Evolutionary conservation across 257 asterid species (phyloP).

Genomic region (Solanum sejunctum): DNA sequence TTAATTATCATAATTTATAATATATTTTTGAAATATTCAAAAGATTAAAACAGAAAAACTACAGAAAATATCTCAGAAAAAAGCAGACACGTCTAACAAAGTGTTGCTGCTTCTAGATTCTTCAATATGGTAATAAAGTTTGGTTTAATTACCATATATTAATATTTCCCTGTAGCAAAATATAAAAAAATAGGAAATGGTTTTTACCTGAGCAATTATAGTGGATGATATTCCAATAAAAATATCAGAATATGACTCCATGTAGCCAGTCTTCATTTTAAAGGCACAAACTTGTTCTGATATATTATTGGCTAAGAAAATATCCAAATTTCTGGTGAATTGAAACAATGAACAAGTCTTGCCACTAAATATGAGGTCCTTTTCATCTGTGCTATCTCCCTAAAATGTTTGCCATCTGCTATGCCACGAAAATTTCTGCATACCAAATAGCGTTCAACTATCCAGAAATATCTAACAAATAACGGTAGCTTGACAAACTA

Average conservation of each 20-base stretch:
- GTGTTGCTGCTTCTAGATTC: too few relatives aligned
- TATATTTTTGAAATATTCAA: too few relatives aligned
- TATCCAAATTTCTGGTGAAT: not conserved
- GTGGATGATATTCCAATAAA: not conserved
- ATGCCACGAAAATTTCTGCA: not conserved
- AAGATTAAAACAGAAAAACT: too few relatives aligned
- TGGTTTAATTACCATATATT: not conserved
- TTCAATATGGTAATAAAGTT: not conserved
- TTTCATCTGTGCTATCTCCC: not conserved
- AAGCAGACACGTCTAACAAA: too few relatives aligned
- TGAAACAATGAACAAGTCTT: not conserved
- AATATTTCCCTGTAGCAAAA: not conserved
- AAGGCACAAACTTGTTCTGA: not conserved
- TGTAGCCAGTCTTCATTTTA: not conserved
- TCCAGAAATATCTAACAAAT: too few relatives aligned
- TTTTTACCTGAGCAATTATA: not conserved
- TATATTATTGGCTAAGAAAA: slow-evolving; percentile 1
- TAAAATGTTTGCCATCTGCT: slow-evolving; percentile 2
- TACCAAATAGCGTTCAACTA: not conserved
- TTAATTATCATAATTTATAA: too few relatives aligned
- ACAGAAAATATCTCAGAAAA: too few relatives aligned
- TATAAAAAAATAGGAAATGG: not conserved
- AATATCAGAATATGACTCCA: not conserved
- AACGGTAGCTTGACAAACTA: not conserved
- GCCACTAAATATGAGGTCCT: not conserved